Conservation (phyloP, 129 eudicot species). For the Silybum marianum region DNA sequence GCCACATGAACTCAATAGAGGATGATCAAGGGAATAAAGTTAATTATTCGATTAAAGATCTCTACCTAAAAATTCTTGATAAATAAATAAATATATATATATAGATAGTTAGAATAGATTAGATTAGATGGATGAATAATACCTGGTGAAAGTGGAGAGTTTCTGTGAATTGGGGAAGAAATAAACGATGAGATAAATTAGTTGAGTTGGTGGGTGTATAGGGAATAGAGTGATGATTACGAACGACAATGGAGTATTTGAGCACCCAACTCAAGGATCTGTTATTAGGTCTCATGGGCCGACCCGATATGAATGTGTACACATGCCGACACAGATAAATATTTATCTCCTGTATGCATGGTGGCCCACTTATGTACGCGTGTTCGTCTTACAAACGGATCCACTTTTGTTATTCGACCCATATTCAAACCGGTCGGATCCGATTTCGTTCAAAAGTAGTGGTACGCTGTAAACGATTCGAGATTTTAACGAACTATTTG, state of each 20-base stretch:
- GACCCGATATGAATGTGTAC: not conserved
- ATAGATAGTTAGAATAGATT: not conserved
- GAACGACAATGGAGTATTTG: constrained; percentile 13
- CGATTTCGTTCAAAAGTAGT: no score
- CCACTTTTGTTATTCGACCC: no score
- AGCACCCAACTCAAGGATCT: not conserved
- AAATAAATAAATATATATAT: not conserved
- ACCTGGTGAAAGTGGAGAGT: constrained; percentile 18
- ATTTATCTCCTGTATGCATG: not conserved
- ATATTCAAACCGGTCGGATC: no score
- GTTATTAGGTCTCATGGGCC: not conserved
- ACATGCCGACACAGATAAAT: not conserved
- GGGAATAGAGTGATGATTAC: not conserved
- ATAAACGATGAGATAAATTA: not conserved
- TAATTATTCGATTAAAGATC: not conserved
- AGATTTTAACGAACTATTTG: no score
- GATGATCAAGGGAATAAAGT: not conserved
- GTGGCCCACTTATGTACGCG: constrained; percentile 11
- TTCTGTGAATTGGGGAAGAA: constrained; percentile 13
- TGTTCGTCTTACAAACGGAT: not conserved
- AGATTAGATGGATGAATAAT: not conserved
- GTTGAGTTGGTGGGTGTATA: not conserved
- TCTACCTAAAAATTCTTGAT: constrained; percentile 2
- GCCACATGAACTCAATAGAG: constrained; percentile 2
- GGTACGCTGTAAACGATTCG: no score